Evolutionary conservation across 768 basidiomycete genomes (phyloP), one percentile per base, ranked within the genome.

Genomic region (Sarcomyxa edulis): DNA sequence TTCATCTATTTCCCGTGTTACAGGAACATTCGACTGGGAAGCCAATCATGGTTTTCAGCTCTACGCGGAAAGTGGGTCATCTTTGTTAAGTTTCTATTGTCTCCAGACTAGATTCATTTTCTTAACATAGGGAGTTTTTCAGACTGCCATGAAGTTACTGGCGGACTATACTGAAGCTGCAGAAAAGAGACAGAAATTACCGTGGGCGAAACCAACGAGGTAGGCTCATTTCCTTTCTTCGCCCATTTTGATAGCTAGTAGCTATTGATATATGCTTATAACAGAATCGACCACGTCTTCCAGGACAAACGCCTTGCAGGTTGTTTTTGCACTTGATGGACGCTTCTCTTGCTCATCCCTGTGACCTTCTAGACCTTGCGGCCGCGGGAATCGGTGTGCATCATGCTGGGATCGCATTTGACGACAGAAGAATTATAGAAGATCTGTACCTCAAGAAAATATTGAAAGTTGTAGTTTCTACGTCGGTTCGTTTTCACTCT

Each of bases 31-130:
- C 84, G 0, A 63, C 68, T 10, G 78, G 84, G 20, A 94, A 93
- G 56, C 92, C 95, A 0, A 84, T 90, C 12, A 61, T 99, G 34
- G 62, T 98, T 6, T 99, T 99, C 54, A 85, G 83, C 46, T 69
- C 89, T 12, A 97, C 95, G 2, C 72, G 95, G 48, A 93, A 86
- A 69, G 83, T 91, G 84, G 48, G 27, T 35, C 39, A 4, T 26
- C 16, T 31, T 27, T 5, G 8, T 36, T 6, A 37, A 8, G 22
- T n/a, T 24, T 15, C 19, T 28, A 41, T 30, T 10, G 39, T 40
- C 24, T 19, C 7, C 35, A 30, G 12, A 4, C 10, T 39, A 3
- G n/a, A 34, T 16, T n/a, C 14, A 8, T n/a, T 14, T 29, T 19
- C 20, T 35, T 18, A 15, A 15, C 14, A 14, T 28, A 27, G 81